Evolutionary conservation across 2,329 filamentous ascomycete genomes (phyloP).

Genomic region (Stagonosporopsis rhizophila): DNA sequence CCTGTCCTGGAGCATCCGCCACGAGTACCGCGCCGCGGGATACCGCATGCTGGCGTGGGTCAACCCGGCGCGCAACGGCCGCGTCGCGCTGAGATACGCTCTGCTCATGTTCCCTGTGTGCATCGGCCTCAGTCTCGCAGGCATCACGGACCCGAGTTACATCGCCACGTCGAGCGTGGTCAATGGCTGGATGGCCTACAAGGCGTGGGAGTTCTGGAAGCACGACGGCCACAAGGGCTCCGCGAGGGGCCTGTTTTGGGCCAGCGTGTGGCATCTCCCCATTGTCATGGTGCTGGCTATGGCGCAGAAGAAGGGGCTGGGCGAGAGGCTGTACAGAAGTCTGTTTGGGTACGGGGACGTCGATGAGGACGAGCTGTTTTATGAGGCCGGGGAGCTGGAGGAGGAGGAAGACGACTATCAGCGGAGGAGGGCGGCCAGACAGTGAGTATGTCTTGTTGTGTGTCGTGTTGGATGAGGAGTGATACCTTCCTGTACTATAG

Average conservation of each 20-base stretch:
- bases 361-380: slow-evolving; percentile 44
- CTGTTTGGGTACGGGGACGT: slow-evolving; percentile 42
- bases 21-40: slow-evolving; percentile 80
- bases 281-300: slow-evolving; percentile 88
- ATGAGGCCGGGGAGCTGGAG: slow-evolving; percentile 42
- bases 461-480: too few relatives aligned
- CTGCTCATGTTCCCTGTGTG: slow-evolving; percentile 87
- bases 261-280: slow-evolving; percentile 95
- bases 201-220: slow-evolving; percentile 83
- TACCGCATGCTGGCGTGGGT: slow-evolving; percentile 82
- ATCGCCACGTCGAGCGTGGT: slow-evolving; percentile 79
- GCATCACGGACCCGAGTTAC: slow-evolving; percentile 87
- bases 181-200: slow-evolving; percentile 83
- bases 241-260: slow-evolving; percentile 91
- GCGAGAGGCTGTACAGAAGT: slow-evolving; percentile 41
- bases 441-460: background rate
- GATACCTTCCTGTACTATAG: slow-evolving; percentile 1
- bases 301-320: slow-evolving; percentile 85
- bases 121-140: slow-evolving; percentile 75
- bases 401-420: slow-evolving; percentile 22
- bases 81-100: slow-evolving; percentile 88
- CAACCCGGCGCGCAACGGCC: slow-evolving; percentile 82
- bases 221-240: slow-evolving; percentile 78
- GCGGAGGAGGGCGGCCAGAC: background rate
- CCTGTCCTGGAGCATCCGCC: slow-evolving; percentile 83